Conservation (phyloP, 306 rosid genomes). For the Vigna hirtella region DNA sequence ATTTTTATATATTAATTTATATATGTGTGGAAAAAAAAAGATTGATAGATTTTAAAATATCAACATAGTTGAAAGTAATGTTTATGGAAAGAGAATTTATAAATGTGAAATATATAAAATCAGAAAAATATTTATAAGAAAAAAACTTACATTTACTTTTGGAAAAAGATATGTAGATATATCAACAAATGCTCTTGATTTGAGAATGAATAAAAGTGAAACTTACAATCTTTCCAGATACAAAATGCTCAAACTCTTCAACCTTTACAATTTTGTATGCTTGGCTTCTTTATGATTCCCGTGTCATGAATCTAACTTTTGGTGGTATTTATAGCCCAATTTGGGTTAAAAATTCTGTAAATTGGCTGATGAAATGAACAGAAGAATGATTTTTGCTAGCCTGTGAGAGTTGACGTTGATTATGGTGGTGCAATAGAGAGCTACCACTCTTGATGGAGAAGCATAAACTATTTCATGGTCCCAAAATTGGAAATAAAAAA, state of each 20-base stretch:
- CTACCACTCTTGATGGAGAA: not conserved
- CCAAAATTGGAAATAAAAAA: not conserved
- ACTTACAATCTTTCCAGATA: not conserved
- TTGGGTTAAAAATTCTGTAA: not conserved
- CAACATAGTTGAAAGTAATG: too few species aligned
- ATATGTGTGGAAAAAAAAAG: too few species aligned
- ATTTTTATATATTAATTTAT: too few species aligned
- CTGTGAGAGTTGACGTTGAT: not conserved
- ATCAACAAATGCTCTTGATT: too few species aligned
- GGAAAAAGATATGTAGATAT: too few species aligned
- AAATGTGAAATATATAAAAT: too few species aligned
- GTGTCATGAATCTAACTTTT: not conserved
- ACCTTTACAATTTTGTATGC: not conserved
- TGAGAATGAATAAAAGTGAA: too few species aligned
- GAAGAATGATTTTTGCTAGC: not conserved
- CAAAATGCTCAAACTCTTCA: not conserved
- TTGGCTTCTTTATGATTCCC: not conserved
- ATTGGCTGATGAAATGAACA: conserved; percentile 3
- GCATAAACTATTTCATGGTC: too few species aligned
- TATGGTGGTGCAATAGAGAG: not conserved
- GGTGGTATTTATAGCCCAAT: not conserved
- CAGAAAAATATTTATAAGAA: too few species aligned
- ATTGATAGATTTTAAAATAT: too few species aligned
- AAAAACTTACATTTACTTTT: too few species aligned
- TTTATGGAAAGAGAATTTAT: too few species aligned